Evolutionary conservation across 495 filamentous ascomycete genomes (phyloP).

Genomic region (Neurospora sp.): DNA sequence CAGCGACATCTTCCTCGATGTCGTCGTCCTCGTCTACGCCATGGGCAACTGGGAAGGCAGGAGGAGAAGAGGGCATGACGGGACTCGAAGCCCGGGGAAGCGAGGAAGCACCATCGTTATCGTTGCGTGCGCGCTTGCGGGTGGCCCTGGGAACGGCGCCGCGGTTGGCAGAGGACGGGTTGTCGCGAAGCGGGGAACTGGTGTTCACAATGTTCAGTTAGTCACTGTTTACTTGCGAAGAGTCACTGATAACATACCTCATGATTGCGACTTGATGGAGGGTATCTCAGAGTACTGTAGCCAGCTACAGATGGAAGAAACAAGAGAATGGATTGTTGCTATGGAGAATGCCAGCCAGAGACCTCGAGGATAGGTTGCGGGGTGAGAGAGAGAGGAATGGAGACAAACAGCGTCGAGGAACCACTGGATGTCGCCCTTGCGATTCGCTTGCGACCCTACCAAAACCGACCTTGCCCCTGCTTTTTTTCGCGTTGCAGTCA

Average conservation of each 20-base stretch:
- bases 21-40: constrained; percentile 64
- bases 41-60: constrained; percentile 43
- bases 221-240: neutral
- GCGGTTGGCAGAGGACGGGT: constrained; percentile 79
- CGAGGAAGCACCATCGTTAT: constrained; percentile 57
- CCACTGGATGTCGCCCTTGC: neutral
- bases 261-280: constrained; percentile 16
- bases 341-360: neutral
- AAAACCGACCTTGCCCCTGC: neutral
- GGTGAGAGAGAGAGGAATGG: constrained; percentile 1
- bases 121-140: constrained; percentile 74
- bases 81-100: constrained; percentile 51
- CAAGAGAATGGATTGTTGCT: neutral
- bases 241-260: constrained; percentile 21
- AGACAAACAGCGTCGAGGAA: neutral
- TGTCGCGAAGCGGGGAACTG: constrained; percentile 74
- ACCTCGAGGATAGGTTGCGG: constrained; percentile 2
- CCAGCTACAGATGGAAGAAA: neutral
- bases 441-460: neutral
- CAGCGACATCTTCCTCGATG: constrained; percentile 17
- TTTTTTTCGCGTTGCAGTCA: constrained; percentile 18
- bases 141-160: constrained; percentile 48
- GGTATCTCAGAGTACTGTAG: neutral
- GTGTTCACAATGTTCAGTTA: neutral
- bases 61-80: constrained; percentile 39